Conservation (phyloP, 768 basidiomycete genomes). For the Rhizopogon roseolus region DNA sequence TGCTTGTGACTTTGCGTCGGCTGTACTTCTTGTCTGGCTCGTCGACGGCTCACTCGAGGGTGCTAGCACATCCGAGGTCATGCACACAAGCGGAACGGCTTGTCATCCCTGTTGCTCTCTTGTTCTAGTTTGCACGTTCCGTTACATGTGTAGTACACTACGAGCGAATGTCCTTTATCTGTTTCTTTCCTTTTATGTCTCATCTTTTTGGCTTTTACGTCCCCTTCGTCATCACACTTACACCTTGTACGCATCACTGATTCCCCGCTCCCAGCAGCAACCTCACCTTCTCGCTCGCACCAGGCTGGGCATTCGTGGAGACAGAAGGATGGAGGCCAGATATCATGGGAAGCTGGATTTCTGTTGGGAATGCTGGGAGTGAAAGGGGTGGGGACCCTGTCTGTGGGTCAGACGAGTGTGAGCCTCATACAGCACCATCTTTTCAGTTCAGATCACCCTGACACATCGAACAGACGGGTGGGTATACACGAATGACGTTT, state of each 20-base stretch:
- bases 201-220: too few species aligned
- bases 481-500: constrained; percentile 77
- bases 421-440: constrained; percentile 11
- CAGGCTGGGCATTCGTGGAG: constrained; percentile 70
- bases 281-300: constrained; percentile 72
- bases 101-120: too few species aligned
- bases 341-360: constrained; percentile 51
- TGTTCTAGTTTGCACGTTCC: too few species aligned
- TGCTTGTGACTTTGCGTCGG: too few species aligned
- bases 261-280: constrained; percentile 54
- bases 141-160: too few species aligned
- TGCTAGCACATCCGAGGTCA: too few species aligned
- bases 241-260: constrained; percentile 1
- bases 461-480: constrained; percentile 52
- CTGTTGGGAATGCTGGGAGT: not conserved
- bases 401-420: constrained; percentile 22
- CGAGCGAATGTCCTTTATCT: too few species aligned
- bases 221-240: not conserved
- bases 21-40: too few species aligned
- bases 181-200: too few species aligned
- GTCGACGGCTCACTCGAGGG: too few species aligned
- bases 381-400: constrained; percentile 3
- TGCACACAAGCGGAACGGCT: too few species aligned
- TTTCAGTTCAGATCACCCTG: too few species aligned
- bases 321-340: constrained; percentile 79